These are phyloP conservation scores for Raphanus hybrid DNA, from an alignment of 441 rosid species.

Conservation along the genomic window DNA sequence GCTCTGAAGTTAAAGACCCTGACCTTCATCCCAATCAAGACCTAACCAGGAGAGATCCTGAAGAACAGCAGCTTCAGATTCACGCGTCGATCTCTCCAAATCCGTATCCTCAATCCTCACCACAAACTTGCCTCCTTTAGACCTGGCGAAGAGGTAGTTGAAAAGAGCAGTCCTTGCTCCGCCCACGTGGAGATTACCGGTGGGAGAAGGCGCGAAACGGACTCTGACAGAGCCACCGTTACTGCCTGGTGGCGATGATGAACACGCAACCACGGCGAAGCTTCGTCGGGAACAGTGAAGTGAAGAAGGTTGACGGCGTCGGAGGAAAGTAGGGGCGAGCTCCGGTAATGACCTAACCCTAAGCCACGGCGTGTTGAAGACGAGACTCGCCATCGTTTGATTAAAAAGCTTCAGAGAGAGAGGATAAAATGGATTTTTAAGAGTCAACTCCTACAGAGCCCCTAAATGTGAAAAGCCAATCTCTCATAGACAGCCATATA, in stretches of 20 bases:
- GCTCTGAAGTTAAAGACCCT: neutral
- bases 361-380: conserved; percentile 48
- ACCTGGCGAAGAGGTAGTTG: conserved; percentile 93
- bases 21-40: conserved; percentile 96
- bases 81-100: conserved; percentile 88
- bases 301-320: conserved; percentile 33
- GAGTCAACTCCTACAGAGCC: no score
- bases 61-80: conserved; percentile 90
- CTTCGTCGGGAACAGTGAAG: conserved; percentile 38
- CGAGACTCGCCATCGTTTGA: conserved; percentile 46
- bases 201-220: conserved; percentile 98
- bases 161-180: conserved; percentile 98
- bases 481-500: no score
- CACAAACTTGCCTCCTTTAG: conserved; percentile 90
- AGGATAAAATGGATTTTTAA: conserved; percentile 12
- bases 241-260: conserved; percentile 23
- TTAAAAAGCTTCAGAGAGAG: conserved; percentile 4
- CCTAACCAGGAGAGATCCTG: conserved; percentile 92
- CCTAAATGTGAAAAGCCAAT: no score
- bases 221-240: conserved; percentile 62
- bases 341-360: conserved; percentile 52
- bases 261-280: conserved; percentile 58
- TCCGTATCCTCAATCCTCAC: conserved; percentile 95
- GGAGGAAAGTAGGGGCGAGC: conserved; percentile 40
- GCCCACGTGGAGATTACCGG: conserved; percentile 96